Base-by-base conservation (phyloP, 2,329 filamentous ascomycete genomes). In the Neopestalotiopsis sp. region DNA sequence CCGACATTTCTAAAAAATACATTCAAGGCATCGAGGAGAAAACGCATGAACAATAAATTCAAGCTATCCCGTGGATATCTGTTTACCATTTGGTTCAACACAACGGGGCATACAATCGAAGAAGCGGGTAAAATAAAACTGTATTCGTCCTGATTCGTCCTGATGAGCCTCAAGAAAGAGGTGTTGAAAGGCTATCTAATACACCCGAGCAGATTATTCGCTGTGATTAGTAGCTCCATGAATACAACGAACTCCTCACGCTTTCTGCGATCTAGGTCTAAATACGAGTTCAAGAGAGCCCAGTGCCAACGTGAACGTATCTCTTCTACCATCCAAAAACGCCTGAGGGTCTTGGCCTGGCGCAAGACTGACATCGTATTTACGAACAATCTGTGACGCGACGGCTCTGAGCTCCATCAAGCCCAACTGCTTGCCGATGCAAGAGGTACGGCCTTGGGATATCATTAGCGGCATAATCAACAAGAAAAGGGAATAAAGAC, bases 361-460 rank as follows among this genome's bases (percentile, higher is more conserved):
- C 20, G 67, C 67, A 34, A 69, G 34, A 10, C 12, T 28, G 64
- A 70, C 59, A 45, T 70, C 64, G 28, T 63, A 70, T 9, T 62
- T 64, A 20, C 56, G 63, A 40, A 70, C 3, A 42, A 70, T 69
- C 34, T 30, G 58, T 2, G 61, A 32, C 12, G 56, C 40, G 20
- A 66, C 62, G 17, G 49, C 40, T 34, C 69, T 34, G 4, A 70
- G n/a, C 66, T 81, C 78, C 75, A 80, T 78, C 49, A 82, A 69
- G 0, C 74, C 80, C 1, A 82, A 72, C 67, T 78, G 75, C 68
- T 80, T 81, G 1, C 81, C 81, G 1, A 78, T 77, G 56, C 80
- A 81, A 4, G 77, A 76, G 62, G 78, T 78, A 1, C 72, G 74
- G 2, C 62, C 62, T 65, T 24, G 32, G n/a, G 1, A 10, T 14